Evolutionary conservation across 2,329 filamentous ascomycete species (phyloP).

Genomic region (Aspergillus sp.): DNA sequence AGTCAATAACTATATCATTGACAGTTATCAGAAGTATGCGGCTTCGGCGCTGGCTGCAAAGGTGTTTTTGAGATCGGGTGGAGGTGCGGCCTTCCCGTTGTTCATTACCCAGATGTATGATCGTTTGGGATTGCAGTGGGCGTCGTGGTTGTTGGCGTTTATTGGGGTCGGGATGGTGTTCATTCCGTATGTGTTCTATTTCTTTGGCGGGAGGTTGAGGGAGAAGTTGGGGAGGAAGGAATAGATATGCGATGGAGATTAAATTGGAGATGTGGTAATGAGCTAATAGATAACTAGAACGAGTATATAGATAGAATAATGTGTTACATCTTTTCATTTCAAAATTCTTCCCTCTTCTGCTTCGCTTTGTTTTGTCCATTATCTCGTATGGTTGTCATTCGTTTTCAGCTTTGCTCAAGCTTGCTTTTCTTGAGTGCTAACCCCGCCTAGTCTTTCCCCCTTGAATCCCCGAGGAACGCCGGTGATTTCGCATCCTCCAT

Average conservation of each 20-base stretch:
- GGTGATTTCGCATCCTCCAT: no score
- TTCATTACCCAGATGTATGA: constrained; percentile 78
- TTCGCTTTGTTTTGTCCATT: no score
- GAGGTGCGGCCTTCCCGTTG: constrained; percentile 71
- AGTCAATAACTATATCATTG: constrained; percentile 73
- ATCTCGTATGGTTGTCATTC: no score
- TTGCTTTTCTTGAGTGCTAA: no score
- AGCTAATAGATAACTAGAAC: no score
- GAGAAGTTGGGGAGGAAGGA: background rate
- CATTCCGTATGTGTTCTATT: constrained; percentile 16
- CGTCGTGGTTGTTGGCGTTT: constrained; percentile 67
- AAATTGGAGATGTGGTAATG: no score
- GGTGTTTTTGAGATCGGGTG: constrained; percentile 55
- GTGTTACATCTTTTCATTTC: no score
- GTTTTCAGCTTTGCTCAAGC: no score
- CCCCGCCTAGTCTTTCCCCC: no score
- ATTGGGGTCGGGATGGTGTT: constrained; percentile 15
- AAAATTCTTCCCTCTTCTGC: no score
- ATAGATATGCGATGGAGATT: no score
- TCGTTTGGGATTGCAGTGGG: constrained; percentile 71
- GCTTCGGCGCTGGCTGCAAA: constrained; percentile 49
- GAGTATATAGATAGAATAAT: background rate
- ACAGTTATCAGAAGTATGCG: constrained; percentile 52
- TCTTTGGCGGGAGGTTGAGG: constrained; percentile 12
- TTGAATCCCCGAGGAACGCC: no score